Evolutionary conservation across 805 yeast species (phyloP).

Genomic region (Candida ovalis): DNA sequence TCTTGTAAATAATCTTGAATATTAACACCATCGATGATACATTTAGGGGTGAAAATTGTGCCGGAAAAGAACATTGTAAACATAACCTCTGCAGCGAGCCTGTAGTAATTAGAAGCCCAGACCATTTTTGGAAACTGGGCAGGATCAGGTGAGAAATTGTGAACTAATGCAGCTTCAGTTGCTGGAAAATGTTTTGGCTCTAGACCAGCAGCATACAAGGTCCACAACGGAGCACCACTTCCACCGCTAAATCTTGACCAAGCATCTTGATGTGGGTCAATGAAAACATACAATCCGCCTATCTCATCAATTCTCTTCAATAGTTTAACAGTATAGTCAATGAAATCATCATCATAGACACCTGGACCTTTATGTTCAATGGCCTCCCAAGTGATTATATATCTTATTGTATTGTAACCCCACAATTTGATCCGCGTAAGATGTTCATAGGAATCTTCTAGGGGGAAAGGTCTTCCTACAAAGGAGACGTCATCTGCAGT

Average conservation of each 20-base stretch:
- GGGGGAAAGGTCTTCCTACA: conserved; percentile 76
- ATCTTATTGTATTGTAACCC: conserved; percentile 80
- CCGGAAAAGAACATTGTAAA: conserved; percentile 86
- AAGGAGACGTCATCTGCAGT: conserved; percentile 75
- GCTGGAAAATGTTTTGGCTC: conserved; percentile 67
- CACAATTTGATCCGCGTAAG: conserved; percentile 65
- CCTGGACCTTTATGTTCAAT: conserved; percentile 88
- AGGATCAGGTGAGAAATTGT: conserved; percentile 50
- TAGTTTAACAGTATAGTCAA: conserved; percentile 63
- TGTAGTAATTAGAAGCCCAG: conserved; percentile 84
- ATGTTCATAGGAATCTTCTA: conserved; percentile 69
- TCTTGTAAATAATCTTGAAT: conserved; percentile 75
- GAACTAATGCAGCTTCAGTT: conserved; percentile 80
- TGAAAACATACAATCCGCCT: conserved; percentile 74
- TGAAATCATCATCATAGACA: conserved; percentile 69
- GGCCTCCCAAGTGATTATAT: conserved; percentile 87
- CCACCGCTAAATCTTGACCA: conserved; percentile 92
- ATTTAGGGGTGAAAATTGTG: conserved; percentile 67
- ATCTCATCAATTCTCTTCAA: conserved; percentile 51
- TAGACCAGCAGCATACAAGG: conserved; percentile 82
- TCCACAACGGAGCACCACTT: conserved; percentile 94
- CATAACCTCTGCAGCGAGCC: conserved; percentile 76
- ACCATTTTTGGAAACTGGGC: conserved; percentile 71
- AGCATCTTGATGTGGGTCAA: conserved; percentile 92
- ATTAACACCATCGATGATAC: conserved; percentile 63